Evolutionary conservation across 306 rosid species (phyloP), one percentile per base, ranked within the genome.

Genomic region (Bauhinia variegata): DNA sequence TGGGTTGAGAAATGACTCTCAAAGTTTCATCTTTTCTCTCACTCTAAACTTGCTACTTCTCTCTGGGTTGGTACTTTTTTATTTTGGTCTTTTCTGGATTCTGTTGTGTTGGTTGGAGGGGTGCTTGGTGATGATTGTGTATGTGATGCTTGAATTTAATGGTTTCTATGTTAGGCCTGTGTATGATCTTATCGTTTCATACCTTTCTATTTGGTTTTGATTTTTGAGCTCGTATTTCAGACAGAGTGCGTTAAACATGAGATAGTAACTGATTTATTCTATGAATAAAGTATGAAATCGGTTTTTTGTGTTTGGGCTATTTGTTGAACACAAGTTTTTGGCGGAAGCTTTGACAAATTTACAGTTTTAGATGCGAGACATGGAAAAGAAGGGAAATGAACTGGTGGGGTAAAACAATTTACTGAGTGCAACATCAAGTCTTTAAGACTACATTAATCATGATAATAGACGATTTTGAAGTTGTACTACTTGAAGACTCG

Each of bases 201-300:
- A 32, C 44, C 16, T 43, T 63, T 75, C 15, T 15, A 65, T 7
- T 57, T 28, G 41, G 9, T 46, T 41, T 7, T 58, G 16, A 8
- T n/a, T 13, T 38, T 59, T 64, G 53, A 59, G 68, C 55, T 47
- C 39, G 53, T 65, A 70, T 39, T 37, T 33, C 36, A 67, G 44
- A 61, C 47, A 41, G 17, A 69, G 74, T 39, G 60, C 46, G 28
- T 74, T 66, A 68, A 54, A 79, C 76, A 5, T 36, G 49, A 52
- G 50, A 70, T 38, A 54, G 59, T 70, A 53, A 8, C 58, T 70
- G 71, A n/a, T 67, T 50, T 37, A 46, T 67, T 70, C 57, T 41
- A 64, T 59, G 77, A 23, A 39, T 34, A 64, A 76, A 66, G 31
- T 23, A 12, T 75, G 75, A 30, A 63, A 42, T 60, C 28, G 48